Percentiles rank a stretch among this genome's conserved stretches.
Evolutionary conservation across 164 flowering plant species (phyloP).

Genomic region (Tinospora cordifolia): DNA sequence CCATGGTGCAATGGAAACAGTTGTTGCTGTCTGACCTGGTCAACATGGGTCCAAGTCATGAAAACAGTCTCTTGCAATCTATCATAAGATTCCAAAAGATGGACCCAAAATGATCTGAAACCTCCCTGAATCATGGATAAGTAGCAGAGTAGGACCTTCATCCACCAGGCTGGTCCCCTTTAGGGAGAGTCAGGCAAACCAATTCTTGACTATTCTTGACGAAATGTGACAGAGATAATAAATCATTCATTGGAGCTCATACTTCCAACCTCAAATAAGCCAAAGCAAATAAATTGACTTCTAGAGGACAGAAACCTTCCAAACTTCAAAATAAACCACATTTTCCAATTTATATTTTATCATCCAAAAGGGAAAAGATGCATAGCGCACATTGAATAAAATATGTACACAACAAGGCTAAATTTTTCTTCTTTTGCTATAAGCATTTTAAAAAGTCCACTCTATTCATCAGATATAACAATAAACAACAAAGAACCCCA

Average conservation of each 20-base stretch:
- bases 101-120: too few relatives aligned
- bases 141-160: too few relatives aligned
- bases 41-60: too few relatives aligned
- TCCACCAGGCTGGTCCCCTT: too few relatives aligned
- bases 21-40: too few relatives aligned
- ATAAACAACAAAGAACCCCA: neutral
- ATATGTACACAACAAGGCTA: too few relatives aligned
- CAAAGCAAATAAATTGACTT: neutral
- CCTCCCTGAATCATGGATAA: too few relatives aligned
- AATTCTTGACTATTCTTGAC: neutral
- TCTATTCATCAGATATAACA: neutral
- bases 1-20: too few relatives aligned
- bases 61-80: too few relatives aligned
- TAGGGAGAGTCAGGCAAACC: neutral
- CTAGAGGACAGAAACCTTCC: neutral
- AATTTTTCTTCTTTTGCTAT: neutral
- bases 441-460: neutral
- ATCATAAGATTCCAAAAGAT: too few relatives aligned
- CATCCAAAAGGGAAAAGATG: neutral
- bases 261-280: neutral
- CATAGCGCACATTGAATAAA: neutral
- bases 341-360: neutral
- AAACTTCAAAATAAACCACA: neutral
- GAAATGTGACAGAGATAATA: neutral
- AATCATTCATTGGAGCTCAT: neutral